Percentiles rank a stretch among this genome's conserved stretches.
Conservation (phyloP, 768 basidiomycete genomes). For the Myochromella boudieri region DNA sequence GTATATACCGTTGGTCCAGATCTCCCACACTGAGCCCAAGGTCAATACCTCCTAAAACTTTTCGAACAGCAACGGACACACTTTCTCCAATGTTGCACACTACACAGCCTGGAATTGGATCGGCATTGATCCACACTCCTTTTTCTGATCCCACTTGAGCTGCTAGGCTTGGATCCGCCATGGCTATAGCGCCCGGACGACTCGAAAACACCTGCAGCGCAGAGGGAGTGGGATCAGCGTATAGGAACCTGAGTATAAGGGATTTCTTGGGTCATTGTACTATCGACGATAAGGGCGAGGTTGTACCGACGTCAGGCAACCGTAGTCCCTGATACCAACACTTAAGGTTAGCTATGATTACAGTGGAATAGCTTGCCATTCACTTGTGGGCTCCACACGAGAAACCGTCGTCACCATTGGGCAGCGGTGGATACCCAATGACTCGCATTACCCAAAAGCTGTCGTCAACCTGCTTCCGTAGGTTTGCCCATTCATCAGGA, state of each 20-base stretch:
- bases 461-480: constrained; percentile 73
- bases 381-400: constrained; percentile 93
- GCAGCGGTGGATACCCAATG: constrained; percentile 89
- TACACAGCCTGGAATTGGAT: constrained; percentile 79
- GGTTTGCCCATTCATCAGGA: constrained; percentile 62
- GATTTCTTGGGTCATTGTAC: neutral
- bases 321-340: constrained; percentile 67
- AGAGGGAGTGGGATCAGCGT: constrained; percentile 74
- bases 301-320: constrained; percentile 73
- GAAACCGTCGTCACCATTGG: constrained; percentile 74
- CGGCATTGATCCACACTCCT: constrained; percentile 80
- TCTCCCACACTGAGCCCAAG: constrained; percentile 76
- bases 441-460: constrained; percentile 90
- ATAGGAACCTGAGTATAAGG: constrained; percentile 76
- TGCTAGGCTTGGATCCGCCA: constrained; percentile 36
- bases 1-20: constrained; percentile 88
- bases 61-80: constrained; percentile 31
- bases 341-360: neutral
- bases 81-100: constrained; percentile 95
- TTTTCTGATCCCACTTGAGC: constrained; percentile 54
- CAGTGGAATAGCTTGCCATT: constrained; percentile 7
- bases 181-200: constrained; percentile 32
- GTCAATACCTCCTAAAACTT: too few species aligned
- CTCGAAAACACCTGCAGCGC: constrained; percentile 82
- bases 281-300: neutral